Conservation (phyloP, 176 grass and related monocot genomes). For the Aegilops longissima region DNA sequence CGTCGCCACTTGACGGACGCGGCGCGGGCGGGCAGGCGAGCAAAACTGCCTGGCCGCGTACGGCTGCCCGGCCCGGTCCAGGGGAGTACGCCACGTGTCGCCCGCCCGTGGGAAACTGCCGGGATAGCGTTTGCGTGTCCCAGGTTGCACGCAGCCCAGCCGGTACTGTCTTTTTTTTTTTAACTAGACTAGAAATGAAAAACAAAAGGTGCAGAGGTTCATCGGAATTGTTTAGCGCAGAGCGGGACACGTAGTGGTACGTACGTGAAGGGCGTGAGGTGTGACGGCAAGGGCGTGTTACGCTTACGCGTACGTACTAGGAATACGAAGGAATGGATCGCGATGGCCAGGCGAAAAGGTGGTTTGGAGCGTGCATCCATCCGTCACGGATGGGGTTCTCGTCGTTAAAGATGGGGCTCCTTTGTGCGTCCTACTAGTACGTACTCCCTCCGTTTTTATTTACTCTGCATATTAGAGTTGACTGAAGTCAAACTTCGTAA, state of each 20-base stretch:
- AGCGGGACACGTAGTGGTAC: not conserved
- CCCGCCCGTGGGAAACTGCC: not conserved
- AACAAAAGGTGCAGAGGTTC: not conserved
- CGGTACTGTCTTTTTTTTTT: too few relatives aligned
- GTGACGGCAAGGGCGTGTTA: not conserved
- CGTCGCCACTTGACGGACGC: conserved; percentile 19
- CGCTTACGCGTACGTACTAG: not conserved
- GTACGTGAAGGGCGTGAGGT: too few relatives aligned
- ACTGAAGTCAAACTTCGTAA: too few relatives aligned
- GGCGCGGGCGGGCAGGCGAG: not conserved
- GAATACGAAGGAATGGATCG: not conserved
- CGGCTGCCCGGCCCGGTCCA: not conserved
- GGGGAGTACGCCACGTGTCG: not conserved
- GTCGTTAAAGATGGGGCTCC: too few relatives aligned
- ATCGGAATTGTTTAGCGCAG: not conserved
- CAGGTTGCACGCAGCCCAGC: not conserved
- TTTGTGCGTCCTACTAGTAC: not conserved
- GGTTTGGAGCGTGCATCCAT: not conserved
- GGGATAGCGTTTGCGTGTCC: conserved; percentile 22
- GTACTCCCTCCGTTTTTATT: too few relatives aligned
- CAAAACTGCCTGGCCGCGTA: not conserved
- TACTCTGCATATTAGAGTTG: too few relatives aligned
- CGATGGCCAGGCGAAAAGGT: not conserved
- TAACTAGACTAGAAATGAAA: too few relatives aligned
- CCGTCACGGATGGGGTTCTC: not conserved